Conservation (phyloP, 225 moss, liverwort and hornwort genomes). For the Neckera pumila region DNA sequence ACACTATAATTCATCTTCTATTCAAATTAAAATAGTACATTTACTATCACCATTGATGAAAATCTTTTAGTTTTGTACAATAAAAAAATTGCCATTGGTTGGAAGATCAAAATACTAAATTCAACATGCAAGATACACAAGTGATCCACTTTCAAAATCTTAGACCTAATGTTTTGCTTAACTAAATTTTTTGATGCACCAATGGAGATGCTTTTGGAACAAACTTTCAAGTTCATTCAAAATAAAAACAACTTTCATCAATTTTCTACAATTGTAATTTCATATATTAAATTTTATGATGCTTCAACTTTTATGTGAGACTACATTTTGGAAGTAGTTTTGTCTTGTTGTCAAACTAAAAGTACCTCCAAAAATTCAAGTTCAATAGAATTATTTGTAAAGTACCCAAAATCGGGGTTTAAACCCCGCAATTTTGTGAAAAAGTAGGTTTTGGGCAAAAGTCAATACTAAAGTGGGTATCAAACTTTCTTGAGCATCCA, state of each 20-base stretch:
- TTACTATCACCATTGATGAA: too few relatives aligned
- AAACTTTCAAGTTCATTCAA: not conserved
- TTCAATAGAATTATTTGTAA: too few relatives aligned
- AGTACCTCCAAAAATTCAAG: not conserved
- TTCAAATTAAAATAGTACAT: not conserved
- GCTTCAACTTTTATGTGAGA: not conserved
- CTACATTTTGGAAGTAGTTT: not conserved
- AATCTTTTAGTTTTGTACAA: too few relatives aligned
- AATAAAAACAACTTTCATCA: not conserved
- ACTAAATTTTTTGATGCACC: not conserved
- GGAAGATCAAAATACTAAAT: not conserved
- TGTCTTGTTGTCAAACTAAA: not conserved
- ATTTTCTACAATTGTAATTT: not conserved
- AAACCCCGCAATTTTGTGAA: too few relatives aligned
- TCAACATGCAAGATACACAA: not conserved
- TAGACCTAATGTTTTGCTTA: accelerated
- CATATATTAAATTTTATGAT: not conserved
- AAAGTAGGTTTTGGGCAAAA: too few relatives aligned
- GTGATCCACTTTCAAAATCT: not conserved
- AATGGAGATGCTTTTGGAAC: accelerated
- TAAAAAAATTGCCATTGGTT: not conserved
- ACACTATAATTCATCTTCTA: not conserved
- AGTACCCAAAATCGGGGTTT: too few relatives aligned
- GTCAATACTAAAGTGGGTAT: too few relatives aligned
- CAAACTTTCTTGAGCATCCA: too few relatives aligned